phyloP scores from a whole-genome alignment of 306 rosid species.

The Clitoria ternatea region DNA sequence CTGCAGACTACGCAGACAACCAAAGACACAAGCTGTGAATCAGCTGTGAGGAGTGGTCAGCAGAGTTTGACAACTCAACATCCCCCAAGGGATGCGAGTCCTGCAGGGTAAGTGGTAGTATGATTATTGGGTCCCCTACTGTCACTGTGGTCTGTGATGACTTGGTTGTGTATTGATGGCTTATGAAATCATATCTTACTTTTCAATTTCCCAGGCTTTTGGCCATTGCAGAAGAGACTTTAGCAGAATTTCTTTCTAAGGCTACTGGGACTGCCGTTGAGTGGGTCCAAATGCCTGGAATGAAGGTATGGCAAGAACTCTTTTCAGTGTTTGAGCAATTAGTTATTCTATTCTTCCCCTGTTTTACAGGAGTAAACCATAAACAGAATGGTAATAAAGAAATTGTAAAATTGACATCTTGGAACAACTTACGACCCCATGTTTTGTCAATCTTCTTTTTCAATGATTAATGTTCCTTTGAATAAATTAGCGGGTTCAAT shows the following conservation, averaged over 20 bases:
- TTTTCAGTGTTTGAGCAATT: background rate
- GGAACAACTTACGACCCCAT: background rate
- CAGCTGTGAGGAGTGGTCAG: conserved; percentile 93
- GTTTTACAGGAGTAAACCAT: background rate
- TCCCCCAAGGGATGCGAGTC: conserved; percentile 99
- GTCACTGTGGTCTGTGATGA: conserved; percentile 31
- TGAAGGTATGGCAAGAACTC: conserved; percentile 60
- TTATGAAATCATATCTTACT: conserved; percentile 36
- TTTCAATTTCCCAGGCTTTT: conserved; percentile 73
- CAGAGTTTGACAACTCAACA: conserved; percentile 87
- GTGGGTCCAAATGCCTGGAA: conserved; percentile 99
- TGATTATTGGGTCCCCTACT: conserved; percentile 58
- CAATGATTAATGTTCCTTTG: background rate
- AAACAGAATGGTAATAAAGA: background rate
- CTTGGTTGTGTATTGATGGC: conserved; percentile 38
- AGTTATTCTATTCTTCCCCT: background rate
- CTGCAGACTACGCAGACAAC: conserved; percentile 74
- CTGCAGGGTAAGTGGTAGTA: conserved; percentile 96
- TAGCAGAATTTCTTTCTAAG: conserved; percentile 99
- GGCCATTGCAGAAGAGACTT: conserved; percentile 99
- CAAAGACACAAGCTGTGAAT: conserved; percentile 94
- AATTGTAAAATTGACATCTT: background rate
- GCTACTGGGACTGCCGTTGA: conserved; percentile 99
- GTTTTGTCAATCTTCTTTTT: background rate
- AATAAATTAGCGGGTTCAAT: background rate